A percentile compares a stretch with the other conserved stretches of the same genome.
Evolutionary conservation across 139 green algal genomes (phyloP).

Genomic region (Helicosporidium sp.): DNA sequence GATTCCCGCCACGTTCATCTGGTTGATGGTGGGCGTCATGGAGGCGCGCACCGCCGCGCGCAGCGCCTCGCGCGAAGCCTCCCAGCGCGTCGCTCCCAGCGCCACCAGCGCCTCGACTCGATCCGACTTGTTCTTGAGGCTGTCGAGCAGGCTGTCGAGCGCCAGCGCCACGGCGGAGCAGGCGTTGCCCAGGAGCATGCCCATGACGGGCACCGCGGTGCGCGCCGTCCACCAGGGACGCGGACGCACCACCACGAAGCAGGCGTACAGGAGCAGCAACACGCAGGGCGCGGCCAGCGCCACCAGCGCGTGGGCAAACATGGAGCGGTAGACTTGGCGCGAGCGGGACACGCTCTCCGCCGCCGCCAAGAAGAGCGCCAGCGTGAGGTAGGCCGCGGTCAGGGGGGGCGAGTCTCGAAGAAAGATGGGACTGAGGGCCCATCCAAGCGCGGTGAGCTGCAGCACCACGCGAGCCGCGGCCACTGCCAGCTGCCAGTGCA

Average conservation of each 20-base stretch:
- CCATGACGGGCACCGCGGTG: constrained; percentile 43
- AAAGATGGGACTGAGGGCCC: constrained; percentile 61
- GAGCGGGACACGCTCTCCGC: constrained; percentile 40
- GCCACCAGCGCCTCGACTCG: constrained; percentile 47
- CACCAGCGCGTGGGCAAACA: constrained; percentile 15
- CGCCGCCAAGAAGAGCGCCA: constrained; percentile 50
- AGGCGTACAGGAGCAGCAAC: constrained; percentile 25
- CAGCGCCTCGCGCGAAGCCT: constrained; percentile 35
- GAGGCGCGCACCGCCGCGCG: constrained; percentile 26
- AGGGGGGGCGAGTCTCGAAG: constrained; percentile 21
- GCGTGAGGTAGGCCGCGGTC: constrained; percentile 30
- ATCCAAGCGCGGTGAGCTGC: constrained; percentile 49
- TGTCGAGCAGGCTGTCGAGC: constrained; percentile 34
- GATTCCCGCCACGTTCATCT: constrained; percentile 52
- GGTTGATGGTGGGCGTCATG: constrained; percentile 61
- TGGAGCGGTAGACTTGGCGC: constrained; percentile 16
- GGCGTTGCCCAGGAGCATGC: constrained; percentile 66
- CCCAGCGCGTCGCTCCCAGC: constrained; percentile 48
- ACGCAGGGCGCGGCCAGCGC: constrained; percentile 16
- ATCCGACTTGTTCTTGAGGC: constrained; percentile 22
- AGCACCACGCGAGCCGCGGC: constrained; percentile 12
- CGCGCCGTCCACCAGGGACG: constrained; percentile 43
- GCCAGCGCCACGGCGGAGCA: constrained; percentile 51
- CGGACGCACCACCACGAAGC: constrained; percentile 31
- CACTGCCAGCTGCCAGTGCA: constrained; percentile 19